These are phyloP conservation scores for Neophaeococcomyces mojaviensis DNA, from an alignment of 2,329 filamentous ascomycete species.

Conservation along the genomic window DNA sequence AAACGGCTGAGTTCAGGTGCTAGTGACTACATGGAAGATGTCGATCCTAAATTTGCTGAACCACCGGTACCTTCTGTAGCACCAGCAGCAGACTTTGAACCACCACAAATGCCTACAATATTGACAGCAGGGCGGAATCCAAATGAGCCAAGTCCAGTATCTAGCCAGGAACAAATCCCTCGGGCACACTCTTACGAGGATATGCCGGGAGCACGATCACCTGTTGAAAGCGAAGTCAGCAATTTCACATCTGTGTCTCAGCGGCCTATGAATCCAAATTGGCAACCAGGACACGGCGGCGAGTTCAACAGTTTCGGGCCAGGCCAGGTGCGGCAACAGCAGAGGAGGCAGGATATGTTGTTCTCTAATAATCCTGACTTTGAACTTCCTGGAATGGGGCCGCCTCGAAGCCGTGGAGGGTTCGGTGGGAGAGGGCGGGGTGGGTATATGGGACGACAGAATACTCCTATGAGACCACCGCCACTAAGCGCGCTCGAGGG, in stretches of 20 bases:
- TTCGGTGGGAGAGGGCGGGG: conserved; percentile 11
- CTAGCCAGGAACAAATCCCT: conserved; percentile 14
- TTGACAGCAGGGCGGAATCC: conserved; percentile 30
- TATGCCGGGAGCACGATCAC: conserved; percentile 58
- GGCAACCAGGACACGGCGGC: conserved; percentile 53
- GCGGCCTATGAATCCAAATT: conserved; percentile 78
- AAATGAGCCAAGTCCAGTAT: conserved; percentile 10
- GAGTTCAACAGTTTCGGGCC: conserved; percentile 32
- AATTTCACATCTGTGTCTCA: conserved; percentile 89
- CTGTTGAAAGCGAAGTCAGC: conserved; percentile 68
- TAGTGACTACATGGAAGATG: conserved; percentile 76
- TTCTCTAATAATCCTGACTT: conserved; percentile 82
- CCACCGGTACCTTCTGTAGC: conserved; percentile 23
- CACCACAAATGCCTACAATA: conserved; percentile 28
- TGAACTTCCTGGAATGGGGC: conserved; percentile 49
- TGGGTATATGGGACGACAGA: conserved; percentile 2
- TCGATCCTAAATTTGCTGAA: conserved; percentile 74
- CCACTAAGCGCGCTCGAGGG: conserved; percentile 3
- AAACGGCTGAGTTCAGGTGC: conserved; percentile 23
- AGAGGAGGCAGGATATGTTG: conserved; percentile 60
- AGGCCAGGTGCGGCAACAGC: conserved; percentile 29
- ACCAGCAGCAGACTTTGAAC: conserved; percentile 22
- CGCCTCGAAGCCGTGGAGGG: conserved; percentile 8
- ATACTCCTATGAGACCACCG: conserved; percentile 4
- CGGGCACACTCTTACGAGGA: conserved; percentile 51